A percentile compares a stretch with the other conserved stretches of the same genome.
phyloP scores from a whole-genome alignment of 257 asterid genomes.

The Ophiorrhiza pumila region DNA sequence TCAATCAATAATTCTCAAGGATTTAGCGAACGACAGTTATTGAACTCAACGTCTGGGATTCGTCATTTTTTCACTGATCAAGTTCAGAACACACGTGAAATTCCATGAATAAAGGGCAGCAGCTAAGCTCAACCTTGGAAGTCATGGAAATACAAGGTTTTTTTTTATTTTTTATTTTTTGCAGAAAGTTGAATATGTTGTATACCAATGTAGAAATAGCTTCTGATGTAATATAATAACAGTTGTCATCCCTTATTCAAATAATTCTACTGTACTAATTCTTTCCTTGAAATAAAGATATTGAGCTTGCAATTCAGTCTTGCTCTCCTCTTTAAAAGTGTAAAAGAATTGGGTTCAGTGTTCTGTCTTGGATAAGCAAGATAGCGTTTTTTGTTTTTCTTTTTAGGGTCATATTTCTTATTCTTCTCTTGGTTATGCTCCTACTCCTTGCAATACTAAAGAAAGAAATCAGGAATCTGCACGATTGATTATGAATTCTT shows the following conservation, averaged over 20 bases:
- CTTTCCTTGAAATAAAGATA: constrained; percentile 6
- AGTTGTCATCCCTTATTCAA: background rate
- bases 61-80: background rate
- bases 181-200: background rate
- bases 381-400: no score
- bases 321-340: no score
- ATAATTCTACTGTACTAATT: no score
- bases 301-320: background rate
- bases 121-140: background rate
- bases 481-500: no score
- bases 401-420: no score
- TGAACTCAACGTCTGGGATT: background rate
- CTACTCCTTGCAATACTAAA: background rate
- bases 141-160: background rate
- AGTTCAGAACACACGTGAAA: background rate
- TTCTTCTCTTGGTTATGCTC: background rate
- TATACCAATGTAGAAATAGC: background rate
- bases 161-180: no score
- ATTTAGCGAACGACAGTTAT: background rate
- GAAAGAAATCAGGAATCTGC: background rate
- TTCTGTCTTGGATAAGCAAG: no score
- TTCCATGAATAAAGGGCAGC: background rate
- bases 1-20: constrained; percentile 1
- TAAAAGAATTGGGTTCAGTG: no score
- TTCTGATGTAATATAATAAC: background rate